phyloP scores from a whole-genome alignment of 2,329 filamentous ascomycete genomes.

The Neonectria coccinea region DNA sequence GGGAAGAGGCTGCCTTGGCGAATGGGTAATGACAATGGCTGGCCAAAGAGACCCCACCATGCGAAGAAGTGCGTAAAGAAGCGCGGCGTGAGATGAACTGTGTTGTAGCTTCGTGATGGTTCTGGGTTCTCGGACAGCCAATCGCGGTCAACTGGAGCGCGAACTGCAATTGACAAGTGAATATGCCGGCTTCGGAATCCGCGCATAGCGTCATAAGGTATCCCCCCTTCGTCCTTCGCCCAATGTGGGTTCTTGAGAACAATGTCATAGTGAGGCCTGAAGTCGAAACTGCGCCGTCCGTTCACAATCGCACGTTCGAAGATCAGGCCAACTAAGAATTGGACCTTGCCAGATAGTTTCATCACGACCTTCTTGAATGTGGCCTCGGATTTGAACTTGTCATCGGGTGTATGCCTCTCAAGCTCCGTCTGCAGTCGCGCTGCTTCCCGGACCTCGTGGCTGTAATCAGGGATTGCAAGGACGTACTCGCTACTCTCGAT shows the following conservation, averaged over 20 bases:
- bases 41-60: conserved; percentile 98
- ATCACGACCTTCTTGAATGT: conserved; percentile 98
- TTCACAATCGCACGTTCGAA: conserved; percentile 86
- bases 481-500: conserved; percentile 97
- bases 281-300: conserved; percentile 83
- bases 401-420: conserved; percentile 71
- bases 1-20: conserved; percentile 93
- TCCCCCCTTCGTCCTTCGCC: conserved; percentile 68
- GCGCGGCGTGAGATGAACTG: conserved; percentile 90
- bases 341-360: conserved; percentile 97
- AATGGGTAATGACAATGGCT: conserved; percentile 92
- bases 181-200: conserved; percentile 98
- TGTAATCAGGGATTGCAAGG: conserved; percentile 93
- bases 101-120: conserved; percentile 92
- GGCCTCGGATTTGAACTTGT: conserved; percentile 77
- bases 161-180: conserved; percentile 91
- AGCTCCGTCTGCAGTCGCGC: conserved; percentile 62
- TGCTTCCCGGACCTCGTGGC: conserved; percentile 82
- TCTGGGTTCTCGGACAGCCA: conserved; percentile 83
- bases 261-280: conserved; percentile 92
- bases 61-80: conserved; percentile 99
- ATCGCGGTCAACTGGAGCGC: conserved; percentile 86
- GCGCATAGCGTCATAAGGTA: conserved; percentile 88
- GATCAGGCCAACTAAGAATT: conserved; percentile 90
- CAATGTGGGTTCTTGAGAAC: conserved; percentile 84